A percentile compares a stretch with the other conserved stretches of the same genome.
These are phyloP conservation scores for Microbotryum scabiosae DNA, from an alignment of 1,284 basidiomycete species.

Conservation along the genomic window DNA sequence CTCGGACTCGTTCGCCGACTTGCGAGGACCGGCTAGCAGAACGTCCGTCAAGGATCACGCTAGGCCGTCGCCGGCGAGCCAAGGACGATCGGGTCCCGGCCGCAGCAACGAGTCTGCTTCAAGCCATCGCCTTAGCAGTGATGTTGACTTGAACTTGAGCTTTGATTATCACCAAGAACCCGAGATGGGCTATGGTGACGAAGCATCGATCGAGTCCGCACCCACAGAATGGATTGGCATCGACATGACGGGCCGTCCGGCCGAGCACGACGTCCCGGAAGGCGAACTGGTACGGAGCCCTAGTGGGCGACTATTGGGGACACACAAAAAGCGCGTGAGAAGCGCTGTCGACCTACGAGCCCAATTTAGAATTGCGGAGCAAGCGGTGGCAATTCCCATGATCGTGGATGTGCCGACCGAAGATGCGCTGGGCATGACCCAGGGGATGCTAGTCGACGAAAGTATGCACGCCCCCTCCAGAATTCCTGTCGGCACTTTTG, in stretches of 20 bases:
- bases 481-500: neutral
- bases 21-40: slow-evolving; percentile 9
- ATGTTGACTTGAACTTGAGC: slow-evolving; percentile 26
- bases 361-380: slow-evolving; percentile 17
- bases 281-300: slow-evolving; percentile 14
- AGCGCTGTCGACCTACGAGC: slow-evolving; percentile 24
- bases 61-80: neutral
- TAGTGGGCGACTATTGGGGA: slow-evolving; percentile 17
- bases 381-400: slow-evolving; percentile 4
- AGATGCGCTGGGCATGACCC: neutral
- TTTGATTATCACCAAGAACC: slow-evolving; percentile 12
- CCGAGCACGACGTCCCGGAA: slow-evolving; percentile 14
- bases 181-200: neutral
- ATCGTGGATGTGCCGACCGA: neutral
- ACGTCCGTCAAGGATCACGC: neutral
- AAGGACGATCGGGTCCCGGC: neutral
- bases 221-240: slow-evolving; percentile 17
- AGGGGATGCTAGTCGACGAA: neutral
- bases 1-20: slow-evolving; percentile 17
- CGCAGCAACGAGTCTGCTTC: slow-evolving; percentile 7
- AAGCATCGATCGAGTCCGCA: neutral
- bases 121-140: slow-evolving; percentile 19
- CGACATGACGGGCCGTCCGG: slow-evolving; percentile 5
- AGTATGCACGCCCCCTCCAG: slow-evolving; percentile 12
- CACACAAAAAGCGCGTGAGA: slow-evolving; percentile 7